Evolutionary conservation across 768 basidiomycete genomes (phyloP), one percentile per base, ranked within the genome.

Genomic region (Boletus subcaerulescens): DNA sequence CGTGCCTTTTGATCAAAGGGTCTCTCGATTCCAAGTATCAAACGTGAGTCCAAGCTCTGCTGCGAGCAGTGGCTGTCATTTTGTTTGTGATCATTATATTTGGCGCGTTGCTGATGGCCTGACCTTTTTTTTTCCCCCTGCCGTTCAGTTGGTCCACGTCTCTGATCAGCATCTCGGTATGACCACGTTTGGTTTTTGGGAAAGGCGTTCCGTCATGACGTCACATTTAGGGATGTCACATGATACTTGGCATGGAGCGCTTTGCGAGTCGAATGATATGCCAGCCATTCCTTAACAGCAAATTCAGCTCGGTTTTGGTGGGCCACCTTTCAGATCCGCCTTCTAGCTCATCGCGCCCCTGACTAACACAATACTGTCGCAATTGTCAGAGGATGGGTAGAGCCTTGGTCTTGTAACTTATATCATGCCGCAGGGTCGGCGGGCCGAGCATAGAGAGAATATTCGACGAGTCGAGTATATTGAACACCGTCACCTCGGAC

Each of bases 231-330:
- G 69, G 65, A 4, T 69, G 69, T 52, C 53, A 43, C n/a, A 45
- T 67, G 50, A 57, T 71, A 41, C 24, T 63, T 4, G 60, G 57
- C 38, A 67, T 63, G 62, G 65, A 64, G 29, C 47, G 56, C n/a
- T 57, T 71, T 13, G 52, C 59, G 29, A 53, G 52, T 8, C 32
- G 5, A 14, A 5, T 8, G 43, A 20, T 11, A 14, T 29, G 5
- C 11, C 43, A 26, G 10, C 6, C 17, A 13, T 14, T 52, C 33
- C 36, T 66, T 14, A 60, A 65, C 5, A 66, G 53, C 20, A 6
- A 46, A 24, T 14, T 66, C 26, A 36, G 11, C 4, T n/a, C 15
- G 43, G 31, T 1, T 38, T 47, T 9, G 26, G 20, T 48, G 29
- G 4, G 48, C 12, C 12, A 4, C 12, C 40, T n/a, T 18, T 31